Evolutionary conservation across 2,329 filamentous ascomycete species (phyloP).

Genomic region (Apiospora malaysiana): DNA sequence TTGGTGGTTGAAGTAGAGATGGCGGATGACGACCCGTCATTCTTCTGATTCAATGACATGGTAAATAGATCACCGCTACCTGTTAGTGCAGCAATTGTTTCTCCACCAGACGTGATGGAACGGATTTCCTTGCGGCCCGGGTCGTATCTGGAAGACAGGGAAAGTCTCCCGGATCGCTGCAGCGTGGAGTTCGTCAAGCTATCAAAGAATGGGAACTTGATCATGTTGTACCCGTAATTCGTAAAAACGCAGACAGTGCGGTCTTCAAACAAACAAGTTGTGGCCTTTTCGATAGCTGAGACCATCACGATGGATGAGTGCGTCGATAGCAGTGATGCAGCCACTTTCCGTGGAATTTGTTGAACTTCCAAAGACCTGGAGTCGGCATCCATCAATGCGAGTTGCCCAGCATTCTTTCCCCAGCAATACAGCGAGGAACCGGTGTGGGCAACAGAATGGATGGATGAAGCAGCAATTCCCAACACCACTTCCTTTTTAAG

Average conservation of each 20-base stretch:
- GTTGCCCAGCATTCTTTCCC: slow-evolving; percentile 92
- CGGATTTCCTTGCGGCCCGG: slow-evolving; percentile 70
- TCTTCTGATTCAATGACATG: slow-evolving; percentile 73
- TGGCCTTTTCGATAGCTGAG: slow-evolving; percentile 89
- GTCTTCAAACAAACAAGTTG: slow-evolving; percentile 82
- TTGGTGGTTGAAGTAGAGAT: slow-evolving; percentile 80
- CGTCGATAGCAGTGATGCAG: slow-evolving; percentile 77
- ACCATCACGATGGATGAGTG: slow-evolving; percentile 74
- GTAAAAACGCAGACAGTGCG: slow-evolving; percentile 93
- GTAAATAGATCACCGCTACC: slow-evolving; percentile 88
- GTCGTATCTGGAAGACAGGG: slow-evolving; percentile 70
- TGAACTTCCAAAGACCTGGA: slow-evolving; percentile 90
- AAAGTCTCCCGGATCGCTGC: slow-evolving; percentile 57
- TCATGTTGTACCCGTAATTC: slow-evolving; percentile 92
- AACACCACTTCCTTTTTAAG: slow-evolving; percentile 84
- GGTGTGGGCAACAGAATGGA: slow-evolving; percentile 92
- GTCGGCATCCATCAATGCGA: slow-evolving; percentile 93
- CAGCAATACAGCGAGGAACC: slow-evolving; percentile 85
- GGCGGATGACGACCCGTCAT: slow-evolving; percentile 63
- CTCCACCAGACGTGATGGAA: slow-evolving; percentile 82
- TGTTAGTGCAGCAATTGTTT: slow-evolving; percentile 89
- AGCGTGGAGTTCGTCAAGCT: slow-evolving; percentile 74
- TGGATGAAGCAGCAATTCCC: slow-evolving; percentile 85
- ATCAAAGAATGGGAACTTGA: slow-evolving; percentile 79
- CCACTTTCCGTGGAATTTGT: slow-evolving; percentile 81